Evolutionary conservation across 495 filamentous ascomycete genomes (phyloP).

Genomic region (Amniculicola lignicola): DNA sequence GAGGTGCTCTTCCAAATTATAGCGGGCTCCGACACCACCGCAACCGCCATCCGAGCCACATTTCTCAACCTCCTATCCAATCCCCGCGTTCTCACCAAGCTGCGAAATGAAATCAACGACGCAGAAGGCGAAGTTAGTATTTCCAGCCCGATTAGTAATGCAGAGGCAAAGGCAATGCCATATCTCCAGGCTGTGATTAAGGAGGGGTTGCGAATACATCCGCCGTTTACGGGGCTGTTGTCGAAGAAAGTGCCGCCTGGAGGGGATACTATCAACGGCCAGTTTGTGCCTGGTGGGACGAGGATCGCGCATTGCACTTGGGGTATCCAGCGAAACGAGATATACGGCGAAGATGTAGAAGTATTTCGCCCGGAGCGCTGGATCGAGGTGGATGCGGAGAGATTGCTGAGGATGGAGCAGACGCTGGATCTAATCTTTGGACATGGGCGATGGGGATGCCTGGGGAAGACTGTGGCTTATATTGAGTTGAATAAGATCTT

Average conservation of each 20-base stretch:
- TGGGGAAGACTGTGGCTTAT: conserved; percentile 35
- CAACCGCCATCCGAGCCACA: background rate
- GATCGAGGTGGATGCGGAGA: conserved; percentile 11
- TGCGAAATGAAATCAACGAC: conserved; percentile 16
- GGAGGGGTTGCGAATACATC: conserved; percentile 22
- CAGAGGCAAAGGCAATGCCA: conserved; percentile 12
- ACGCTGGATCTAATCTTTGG: conserved; percentile 4
- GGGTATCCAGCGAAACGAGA: background rate
- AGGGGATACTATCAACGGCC: conserved; percentile 17
- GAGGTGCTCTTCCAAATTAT: conserved; percentile 14
- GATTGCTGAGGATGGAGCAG: conserved; percentile 4
- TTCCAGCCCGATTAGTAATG: conserved; percentile 16
- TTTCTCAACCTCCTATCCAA: conserved; percentile 4
- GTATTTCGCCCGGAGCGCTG: conserved; percentile 25
- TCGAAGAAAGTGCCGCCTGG: conserved; percentile 8
- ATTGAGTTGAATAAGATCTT: conserved; percentile 55
- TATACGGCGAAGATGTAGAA: conserved; percentile 20
- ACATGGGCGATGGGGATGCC: conserved; percentile 4
- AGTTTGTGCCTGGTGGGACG: conserved; percentile 19
- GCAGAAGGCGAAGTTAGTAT: conserved; percentile 5
- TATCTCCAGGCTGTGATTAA: conserved; percentile 28
- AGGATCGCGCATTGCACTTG: conserved; percentile 2
- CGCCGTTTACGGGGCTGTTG: conserved; percentile 4
- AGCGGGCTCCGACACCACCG: conserved; percentile 14
- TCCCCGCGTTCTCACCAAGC: conserved; percentile 9